Evolutionary conservation across 2,329 filamentous ascomycete genomes (phyloP).

Genomic region (Pestalotiopsis sp.): DNA sequence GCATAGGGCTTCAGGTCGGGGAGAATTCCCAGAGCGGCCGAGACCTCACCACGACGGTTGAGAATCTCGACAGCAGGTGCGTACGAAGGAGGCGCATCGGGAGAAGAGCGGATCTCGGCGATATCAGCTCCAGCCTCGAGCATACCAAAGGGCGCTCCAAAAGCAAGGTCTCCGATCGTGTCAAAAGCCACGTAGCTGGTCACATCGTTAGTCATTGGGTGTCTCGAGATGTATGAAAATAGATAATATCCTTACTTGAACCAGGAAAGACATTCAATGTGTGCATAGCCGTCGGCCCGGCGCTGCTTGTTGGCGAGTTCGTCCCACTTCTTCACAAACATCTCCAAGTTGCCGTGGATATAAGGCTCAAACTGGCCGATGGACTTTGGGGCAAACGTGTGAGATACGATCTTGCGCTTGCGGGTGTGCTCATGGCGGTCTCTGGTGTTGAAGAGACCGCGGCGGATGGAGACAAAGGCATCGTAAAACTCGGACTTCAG

Average conservation of each 20-base stretch:
- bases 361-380: slow-evolving; percentile 87
- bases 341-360: slow-evolving; percentile 77
- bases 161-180: slow-evolving; percentile 62
- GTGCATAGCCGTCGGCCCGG: slow-evolving; percentile 55
- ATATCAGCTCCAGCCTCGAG: slow-evolving; percentile 74
- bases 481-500: slow-evolving; percentile 86
- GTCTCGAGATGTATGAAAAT: background rate
- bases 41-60: slow-evolving; percentile 86
- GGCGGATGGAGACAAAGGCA: slow-evolving; percentile 83
- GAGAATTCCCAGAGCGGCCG: slow-evolving; percentile 74
- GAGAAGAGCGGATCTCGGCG: slow-evolving; percentile 69
- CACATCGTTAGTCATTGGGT: background rate
- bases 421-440: slow-evolving; percentile 80
- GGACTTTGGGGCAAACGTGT: slow-evolving; percentile 84
- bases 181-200: slow-evolving; percentile 54
- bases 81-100: slow-evolving; percentile 65
- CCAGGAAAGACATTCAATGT: slow-evolving; percentile 77
- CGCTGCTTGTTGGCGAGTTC: slow-evolving; percentile 51
- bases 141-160: slow-evolving; percentile 84
- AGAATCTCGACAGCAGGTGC: slow-evolving; percentile 84
- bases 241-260: slow-evolving; percentile 63
- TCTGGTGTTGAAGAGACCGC: slow-evolving; percentile 88
- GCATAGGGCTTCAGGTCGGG: slow-evolving; percentile 79
- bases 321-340: slow-evolving; percentile 76
- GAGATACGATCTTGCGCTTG: slow-evolving; percentile 86